Evolutionary conservation across 768 basidiomycete species (phyloP), one percentile per base, ranked within the genome.

Genomic region (Mycena indigotica): DNA sequence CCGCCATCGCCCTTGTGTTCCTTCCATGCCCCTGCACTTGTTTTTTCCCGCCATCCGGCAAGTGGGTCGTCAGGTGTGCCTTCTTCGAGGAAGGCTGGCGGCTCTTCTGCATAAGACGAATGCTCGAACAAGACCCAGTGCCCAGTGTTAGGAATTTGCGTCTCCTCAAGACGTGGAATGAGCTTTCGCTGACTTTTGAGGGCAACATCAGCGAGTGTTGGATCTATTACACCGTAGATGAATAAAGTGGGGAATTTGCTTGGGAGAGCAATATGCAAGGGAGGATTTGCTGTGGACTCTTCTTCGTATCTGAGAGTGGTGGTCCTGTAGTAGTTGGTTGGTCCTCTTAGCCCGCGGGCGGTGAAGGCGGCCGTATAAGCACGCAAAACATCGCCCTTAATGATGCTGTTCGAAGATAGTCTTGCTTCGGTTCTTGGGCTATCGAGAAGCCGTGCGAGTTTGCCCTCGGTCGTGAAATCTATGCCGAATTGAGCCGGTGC

Each of bases 281-380:
- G 39, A 10, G 26, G 46, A 21, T 38, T 29, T 1, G 41, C 40
- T 1, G 52, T 23, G 2, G 28, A 32, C 0, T 91, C 88, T 69
- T 93, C 91, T 17, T 89, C 82, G 66, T 80, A 82, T n/a, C 88
- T 81, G 57, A 75, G 57, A 57, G 77, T 77, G 13, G 74, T 69
- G 2, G 87, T 90, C 28, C 89, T 82, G 61, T 91, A 92, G 67
- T 89, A 93, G 56, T 87, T 88, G n/a, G 91, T 69, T 3, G 90
- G 88, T 2, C 88, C 89, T 19, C 77, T 75, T 83, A 93, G 84
- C 17, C 80, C 81, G 52, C 77, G 74, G 24, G 70, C 86, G 88
- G 63, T 19, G 39, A 62, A 58, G 3, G 41, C 15, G n/a, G 21
- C 35, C 19, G 56, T 19, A 41, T 50, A 61, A 52, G 46, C 56